Evolutionary conservation across 805 yeast genomes (phyloP), one percentile per base, ranked within the genome.

Genomic region (Yarrowia osloensis): DNA sequence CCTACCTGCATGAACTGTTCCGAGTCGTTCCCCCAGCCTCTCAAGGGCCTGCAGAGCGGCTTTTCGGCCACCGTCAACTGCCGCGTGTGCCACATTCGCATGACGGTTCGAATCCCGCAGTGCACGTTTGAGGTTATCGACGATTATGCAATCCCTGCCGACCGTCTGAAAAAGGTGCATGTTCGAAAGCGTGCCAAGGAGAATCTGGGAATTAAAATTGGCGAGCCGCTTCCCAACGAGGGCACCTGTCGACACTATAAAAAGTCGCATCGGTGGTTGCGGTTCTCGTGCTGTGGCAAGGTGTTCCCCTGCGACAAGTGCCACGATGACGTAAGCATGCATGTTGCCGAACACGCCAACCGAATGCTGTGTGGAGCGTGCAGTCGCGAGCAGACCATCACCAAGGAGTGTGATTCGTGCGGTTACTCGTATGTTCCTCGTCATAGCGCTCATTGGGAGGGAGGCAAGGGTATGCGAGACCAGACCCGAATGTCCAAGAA

Each of bases 221-320:
- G 81, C 92, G 52, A 95, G 90, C 72, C 99, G 80, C 98, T 3
- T 95, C 96, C 2, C 98, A 99, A 3, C 99, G 99, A 12, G 89
- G 90, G 9, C 0, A 70, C 79, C 2, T 80, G 82, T 68, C 68
- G 70, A 46, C 82, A 80, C 68, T 80, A 80, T 71, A 74, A 74
- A 49, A 77, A 78, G 65, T 79, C 82, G 6, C 72, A 71, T 31
- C 71, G 82, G 28, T 80, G 82, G 82, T 79, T 80, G 70, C 70
- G 82, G 47, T 80, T 80, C 71, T 71, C 78, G 33, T 80, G 82
- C 73, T 80, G 82, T 67, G 72, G 73, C 57, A 74, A 78, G 52
- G 81, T 80, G 8, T 80, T 76, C 65, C 77, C 82, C 2, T 80
- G 82, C 50, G 82, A 80, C 66, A 69, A 72, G 54, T 80, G 82